Evolutionary conservation across 2,329 filamentous ascomycete genomes (phyloP).

Genomic region (Colletotrichum sp.): DNA sequence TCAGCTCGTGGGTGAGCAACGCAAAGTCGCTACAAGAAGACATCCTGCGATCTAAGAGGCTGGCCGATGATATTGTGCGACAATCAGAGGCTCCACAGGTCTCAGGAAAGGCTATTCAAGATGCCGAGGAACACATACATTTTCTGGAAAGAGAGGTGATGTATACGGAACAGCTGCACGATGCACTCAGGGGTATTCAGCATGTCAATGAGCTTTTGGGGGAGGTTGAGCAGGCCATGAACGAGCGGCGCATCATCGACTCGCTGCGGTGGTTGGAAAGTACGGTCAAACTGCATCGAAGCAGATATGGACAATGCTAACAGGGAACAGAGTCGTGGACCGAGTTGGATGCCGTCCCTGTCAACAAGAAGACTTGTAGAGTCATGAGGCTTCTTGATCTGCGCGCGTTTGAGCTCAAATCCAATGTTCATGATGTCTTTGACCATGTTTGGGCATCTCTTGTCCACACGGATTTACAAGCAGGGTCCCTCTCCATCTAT

Average conservation of each 20-base stretch:
- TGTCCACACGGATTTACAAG: conserved; percentile 64
- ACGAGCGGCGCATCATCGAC: conserved; percentile 61
- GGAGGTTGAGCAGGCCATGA: conserved; percentile 62
- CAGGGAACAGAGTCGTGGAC: conserved; percentile 55
- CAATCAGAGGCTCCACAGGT: conserved; percentile 71
- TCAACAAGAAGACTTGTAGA: conserved; percentile 65
- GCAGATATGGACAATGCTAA: conserved; percentile 25
- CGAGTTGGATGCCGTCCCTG: conserved; percentile 63
- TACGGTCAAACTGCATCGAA: conserved; percentile 32
- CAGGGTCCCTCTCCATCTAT: conserved; percentile 61
- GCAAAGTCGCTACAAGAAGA: conserved; percentile 86
- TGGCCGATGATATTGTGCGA: conserved; percentile 81
- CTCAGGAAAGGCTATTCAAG: conserved; percentile 56
- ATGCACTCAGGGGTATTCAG: conserved; percentile 56
- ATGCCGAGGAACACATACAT: conserved; percentile 59
- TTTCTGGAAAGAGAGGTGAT: conserved; percentile 63
- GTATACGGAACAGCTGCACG: conserved; percentile 63
- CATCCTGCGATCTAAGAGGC: conserved; percentile 78
- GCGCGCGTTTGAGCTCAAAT: conserved; percentile 70
- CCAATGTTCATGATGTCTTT: conserved; percentile 69
- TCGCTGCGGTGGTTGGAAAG: conserved; percentile 62
- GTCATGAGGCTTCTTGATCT: conserved; percentile 69
- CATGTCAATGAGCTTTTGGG: conserved; percentile 66
- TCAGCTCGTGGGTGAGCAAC: conserved; percentile 85
- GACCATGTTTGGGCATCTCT: conserved; percentile 74